Evolutionary conservation across 2,329 filamentous ascomycete species (phyloP), one percentile per base, ranked within the genome.

Genomic region (Dactylellina leptospora): DNA sequence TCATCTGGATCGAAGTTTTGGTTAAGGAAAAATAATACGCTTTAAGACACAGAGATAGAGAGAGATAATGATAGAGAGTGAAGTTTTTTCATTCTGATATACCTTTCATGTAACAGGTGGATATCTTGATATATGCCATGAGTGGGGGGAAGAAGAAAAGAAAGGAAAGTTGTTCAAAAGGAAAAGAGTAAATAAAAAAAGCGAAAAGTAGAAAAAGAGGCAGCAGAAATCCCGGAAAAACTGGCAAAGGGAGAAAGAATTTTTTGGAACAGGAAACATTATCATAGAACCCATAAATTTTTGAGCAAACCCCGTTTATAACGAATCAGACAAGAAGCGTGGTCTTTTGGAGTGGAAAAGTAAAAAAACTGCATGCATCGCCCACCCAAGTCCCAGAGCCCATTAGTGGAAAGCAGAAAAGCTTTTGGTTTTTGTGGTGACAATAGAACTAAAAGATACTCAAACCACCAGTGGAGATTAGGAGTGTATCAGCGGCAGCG

Each of bases 51-150:
- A 51, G 45, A 62, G 50, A 62, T 61, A 54, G 38, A 62, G 44
- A 51, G n/a, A n/a, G n/a, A n/a, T n/a, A 18, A 53, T 28, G 33
- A 58, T 71, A 71, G 58, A 71, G 58, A 71, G 64, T 42, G 64
- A 71, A 62, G 63, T 71, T 62, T 45, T n/a, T 71, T 54, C 64
- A 71, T 71, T 71, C 64, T 71, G 64, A 71, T 71, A 71, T 62
- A 71, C 64, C 64, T 62, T 70, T 71, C 64, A 70, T 70, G 64
- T 71, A 71, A 62, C 30, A 62, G 58, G 48, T 60, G 62, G 51
- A 68, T 54, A 60, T 60, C 63, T 60, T 42, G 63, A 71, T 71
- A 71, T 71, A 71, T 71, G 58, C 64, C 58, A 71, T 62, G 64
- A 71, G 44, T 59, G 64, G 56, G 44, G 13, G 13, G 36, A 11